These are phyloP conservation scores for Aspergillus sp. DNA, from an alignment of 2,329 filamentous ascomycete genomes.

Conservation along the genomic window DNA sequence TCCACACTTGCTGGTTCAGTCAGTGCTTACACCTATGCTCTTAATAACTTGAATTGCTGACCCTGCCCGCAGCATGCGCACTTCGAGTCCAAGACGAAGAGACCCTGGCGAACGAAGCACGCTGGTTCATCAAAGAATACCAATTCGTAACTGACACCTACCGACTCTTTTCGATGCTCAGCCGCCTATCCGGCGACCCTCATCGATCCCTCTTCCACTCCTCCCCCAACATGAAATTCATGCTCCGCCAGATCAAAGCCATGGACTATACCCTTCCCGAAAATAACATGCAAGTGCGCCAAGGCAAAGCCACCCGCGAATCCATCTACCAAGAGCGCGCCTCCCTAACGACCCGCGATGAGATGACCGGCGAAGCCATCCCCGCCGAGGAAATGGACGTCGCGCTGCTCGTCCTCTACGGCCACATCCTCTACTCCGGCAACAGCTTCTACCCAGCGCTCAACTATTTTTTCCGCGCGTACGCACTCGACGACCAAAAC, in stretches of 20 bases:
- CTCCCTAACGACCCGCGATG: conserved; percentile 31
- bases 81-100: conserved; percentile 70
- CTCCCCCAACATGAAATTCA: conserved; percentile 78
- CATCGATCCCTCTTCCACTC: conserved; percentile 58
- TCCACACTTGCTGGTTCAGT: conserved; percentile 71
- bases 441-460: conserved; percentile 76
- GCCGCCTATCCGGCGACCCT: conserved; percentile 64
- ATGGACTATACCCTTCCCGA: conserved; percentile 64
- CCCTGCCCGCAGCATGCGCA: conserved; percentile 56
- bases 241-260: conserved; percentile 82
- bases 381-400: conserved; percentile 56
- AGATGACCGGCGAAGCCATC: conserved; percentile 25
- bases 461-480: conserved; percentile 76
- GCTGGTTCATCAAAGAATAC: conserved; percentile 77
- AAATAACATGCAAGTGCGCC: conserved; percentile 34
- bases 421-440: conserved; percentile 77
- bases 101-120: conserved; percentile 63
- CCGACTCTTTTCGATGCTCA: conserved; percentile 72
- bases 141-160: conserved; percentile 74
- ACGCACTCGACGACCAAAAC: conserved; percentile 65
- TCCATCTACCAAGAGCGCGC: conserved; percentile 37
- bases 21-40: conserved; percentile 23
- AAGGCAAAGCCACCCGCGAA: conserved; percentile 28
- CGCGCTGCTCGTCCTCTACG: conserved; percentile 77
- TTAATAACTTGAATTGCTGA: conserved; percentile 4